Conservation (phyloP, 495 filamentous ascomycete genomes). For the Hyaloscypha hepaticicola region DNA sequence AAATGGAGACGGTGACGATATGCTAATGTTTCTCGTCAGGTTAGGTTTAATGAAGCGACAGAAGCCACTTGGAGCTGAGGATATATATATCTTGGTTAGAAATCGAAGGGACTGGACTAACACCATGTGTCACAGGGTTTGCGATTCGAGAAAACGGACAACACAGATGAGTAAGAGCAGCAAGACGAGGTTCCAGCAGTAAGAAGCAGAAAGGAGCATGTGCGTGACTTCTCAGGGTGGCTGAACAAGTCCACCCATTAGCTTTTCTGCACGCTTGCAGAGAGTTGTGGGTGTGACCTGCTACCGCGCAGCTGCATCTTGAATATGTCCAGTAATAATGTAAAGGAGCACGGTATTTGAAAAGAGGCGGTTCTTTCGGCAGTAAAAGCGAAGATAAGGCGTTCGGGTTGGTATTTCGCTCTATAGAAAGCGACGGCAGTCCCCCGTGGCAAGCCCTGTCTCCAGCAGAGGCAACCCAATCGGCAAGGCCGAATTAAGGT, state of each 20-base stretch:
- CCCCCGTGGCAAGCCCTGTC: background rate
- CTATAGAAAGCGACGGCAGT: background rate
- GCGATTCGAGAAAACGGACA: background rate
- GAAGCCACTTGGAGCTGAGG: background rate
- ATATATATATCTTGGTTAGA: too few relatives aligned
- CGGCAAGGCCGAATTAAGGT: background rate
- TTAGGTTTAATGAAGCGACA: background rate
- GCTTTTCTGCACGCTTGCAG: background rate
- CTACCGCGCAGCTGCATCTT: background rate
- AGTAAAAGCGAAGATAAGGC: background rate
- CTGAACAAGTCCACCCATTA: background rate
- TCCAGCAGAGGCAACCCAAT: background rate
- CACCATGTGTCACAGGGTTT: too few relatives aligned
- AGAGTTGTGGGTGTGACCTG: background rate
- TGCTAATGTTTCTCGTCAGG: background rate
- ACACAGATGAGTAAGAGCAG: background rate
- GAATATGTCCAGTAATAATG: background rate
- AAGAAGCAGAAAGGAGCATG: background rate
- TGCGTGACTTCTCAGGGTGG: background rate
- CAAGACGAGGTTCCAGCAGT: background rate
- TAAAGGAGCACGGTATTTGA: background rate
- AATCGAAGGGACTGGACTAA: too few relatives aligned
- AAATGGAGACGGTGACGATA: background rate
- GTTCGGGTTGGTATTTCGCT: background rate
- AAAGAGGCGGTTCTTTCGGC: background rate